Conservation (phyloP, 2,329 filamentous ascomycete species). For the Aspergillus glaucus region DNA sequence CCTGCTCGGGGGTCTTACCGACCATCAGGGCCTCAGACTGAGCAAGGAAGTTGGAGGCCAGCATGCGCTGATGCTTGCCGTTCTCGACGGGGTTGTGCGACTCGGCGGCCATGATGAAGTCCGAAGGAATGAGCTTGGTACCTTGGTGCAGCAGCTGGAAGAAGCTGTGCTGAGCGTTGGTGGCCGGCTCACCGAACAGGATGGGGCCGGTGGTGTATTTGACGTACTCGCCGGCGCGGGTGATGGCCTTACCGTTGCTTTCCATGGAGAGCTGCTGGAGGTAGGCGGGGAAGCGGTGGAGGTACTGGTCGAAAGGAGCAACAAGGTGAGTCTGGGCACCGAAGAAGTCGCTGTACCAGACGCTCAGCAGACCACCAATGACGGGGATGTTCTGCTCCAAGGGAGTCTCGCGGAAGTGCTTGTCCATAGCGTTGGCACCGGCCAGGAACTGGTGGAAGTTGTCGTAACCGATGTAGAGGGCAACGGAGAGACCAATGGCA, state of each 20-base stretch:
- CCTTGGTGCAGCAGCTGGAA: conserved; percentile 99
- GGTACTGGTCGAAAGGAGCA: conserved; percentile 97
- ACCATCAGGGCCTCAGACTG: conserved; percentile 51
- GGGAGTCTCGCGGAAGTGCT: conserved; percentile 89
- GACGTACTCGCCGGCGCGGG: conserved; percentile 76
- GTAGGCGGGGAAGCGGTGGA: conserved; percentile 98
- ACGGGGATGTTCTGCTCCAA: conserved; percentile 92
- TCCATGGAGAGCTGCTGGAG: conserved; percentile 99
- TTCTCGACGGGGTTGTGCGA: conserved; percentile 92
- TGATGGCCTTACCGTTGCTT: conserved; percentile 97
- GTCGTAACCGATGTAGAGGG: conserved; percentile 91
- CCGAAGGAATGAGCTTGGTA: conserved; percentile 95
- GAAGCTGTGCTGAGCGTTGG: conserved; percentile 99
- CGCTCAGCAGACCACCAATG: conserved; percentile 84
- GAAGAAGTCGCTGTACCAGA: conserved; percentile 99
- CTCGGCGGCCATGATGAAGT: conserved; percentile 94
- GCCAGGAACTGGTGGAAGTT: conserved; percentile 96
- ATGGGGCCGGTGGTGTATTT: conserved; percentile 97
- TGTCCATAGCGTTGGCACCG: conserved; percentile 95
- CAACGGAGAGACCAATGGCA: conserved; percentile 90
- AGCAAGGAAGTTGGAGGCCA: conserved; percentile 47
- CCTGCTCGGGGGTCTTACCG: conserved; percentile 43
- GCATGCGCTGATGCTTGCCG: conserved; percentile 80
- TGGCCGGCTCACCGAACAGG: conserved; percentile 95
- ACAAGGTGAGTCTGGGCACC: conserved; percentile 96